phyloP scores from a whole-genome alignment of 495 filamentous ascomycete species.

The Xylaria cubensis region DNA sequence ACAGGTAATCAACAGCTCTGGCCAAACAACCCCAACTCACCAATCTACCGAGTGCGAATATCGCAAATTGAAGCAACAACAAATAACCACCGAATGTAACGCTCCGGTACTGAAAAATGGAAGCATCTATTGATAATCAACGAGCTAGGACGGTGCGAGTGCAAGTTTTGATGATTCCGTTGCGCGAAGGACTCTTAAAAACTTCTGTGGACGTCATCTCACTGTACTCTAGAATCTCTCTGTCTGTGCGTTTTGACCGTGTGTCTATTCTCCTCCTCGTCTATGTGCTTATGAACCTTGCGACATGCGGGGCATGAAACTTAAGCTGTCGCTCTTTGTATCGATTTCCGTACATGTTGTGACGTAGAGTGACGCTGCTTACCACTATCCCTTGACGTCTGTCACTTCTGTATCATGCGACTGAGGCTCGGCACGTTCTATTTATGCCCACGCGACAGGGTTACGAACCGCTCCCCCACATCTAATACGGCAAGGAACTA shows the following conservation, averaged over 20 bases:
- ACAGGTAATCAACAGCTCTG: background rate
- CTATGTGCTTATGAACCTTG: too few species aligned
- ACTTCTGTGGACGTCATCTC: too few species aligned
- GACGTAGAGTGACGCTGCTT: background rate
- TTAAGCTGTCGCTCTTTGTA: background rate
- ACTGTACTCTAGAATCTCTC: too few species aligned
- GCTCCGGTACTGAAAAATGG: background rate
- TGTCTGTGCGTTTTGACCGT: too few species aligned
- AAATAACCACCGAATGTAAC: background rate
- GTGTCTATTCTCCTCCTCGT: too few species aligned
- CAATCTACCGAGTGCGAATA: background rate
- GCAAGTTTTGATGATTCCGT: background rate
- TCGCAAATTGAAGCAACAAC: background rate
- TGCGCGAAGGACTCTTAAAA: too few species aligned
- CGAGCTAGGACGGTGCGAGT: background rate
- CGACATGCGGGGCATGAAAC: too few species aligned
- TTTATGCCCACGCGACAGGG: background rate
- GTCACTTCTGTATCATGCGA: background rate
- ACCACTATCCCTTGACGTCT: background rate
- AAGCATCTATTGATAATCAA: background rate
- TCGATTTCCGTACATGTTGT: background rate
- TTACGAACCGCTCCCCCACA: background rate
- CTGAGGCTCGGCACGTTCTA: background rate
- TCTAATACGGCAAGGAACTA: too few species aligned
- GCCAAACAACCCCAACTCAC: background rate